Evolutionary conservation across 1,284 basidiomycete species (phyloP), one percentile per base, ranked within the genome.

Genomic region (Malassezia slooffiae): DNA sequence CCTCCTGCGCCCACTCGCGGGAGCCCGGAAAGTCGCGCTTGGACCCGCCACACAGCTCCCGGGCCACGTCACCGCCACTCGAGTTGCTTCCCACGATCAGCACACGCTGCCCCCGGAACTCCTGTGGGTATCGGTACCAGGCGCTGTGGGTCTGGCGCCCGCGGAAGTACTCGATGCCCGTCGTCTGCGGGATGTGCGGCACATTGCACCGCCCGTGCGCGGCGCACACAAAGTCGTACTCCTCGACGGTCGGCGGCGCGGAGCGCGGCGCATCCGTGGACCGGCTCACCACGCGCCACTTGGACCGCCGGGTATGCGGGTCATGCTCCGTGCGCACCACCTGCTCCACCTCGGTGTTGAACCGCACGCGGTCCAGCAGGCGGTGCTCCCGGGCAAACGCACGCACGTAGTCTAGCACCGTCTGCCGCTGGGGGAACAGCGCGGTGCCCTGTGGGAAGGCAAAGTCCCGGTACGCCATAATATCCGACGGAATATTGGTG

Each of bases 11-110:
- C 46, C 52, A 67, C 2, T 19, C 41, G 1, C 41, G 21, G 0
- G 50, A 35, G 2, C 48, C 48, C 3, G 42, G 12, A 24, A 45
- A 30, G 1, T 34, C 41, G 0, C 66, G 53, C 1, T 58, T 33
- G 4, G 59, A 20, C 19, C 60, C 58, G 9, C 66, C 66, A 9
- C 32, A 35, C 0, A 77, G 55, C 42, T 75, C 74, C n/a, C 75
- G 65, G 0, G 73, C 70, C 20, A 76, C 71, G 49, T 77, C 76
- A 13, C 72, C 73, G 0, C 75, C 76, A 0, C 72, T 74, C 4
- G 72, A 72, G n/a, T 69, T 71, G 22, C 73, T 74, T 5, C 76
- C 76, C 6, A 77, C 72, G 0, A 77, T 73, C 17, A 77, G 62
- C 5, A 76, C 71, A 1, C 58, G 71, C 57, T 72, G 52, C 5